Percentiles rank a stretch among this genome's conserved stretches.
Conservation (phyloP, 73 alveolate genomes). For the Paramecium caudatum region DNA sequence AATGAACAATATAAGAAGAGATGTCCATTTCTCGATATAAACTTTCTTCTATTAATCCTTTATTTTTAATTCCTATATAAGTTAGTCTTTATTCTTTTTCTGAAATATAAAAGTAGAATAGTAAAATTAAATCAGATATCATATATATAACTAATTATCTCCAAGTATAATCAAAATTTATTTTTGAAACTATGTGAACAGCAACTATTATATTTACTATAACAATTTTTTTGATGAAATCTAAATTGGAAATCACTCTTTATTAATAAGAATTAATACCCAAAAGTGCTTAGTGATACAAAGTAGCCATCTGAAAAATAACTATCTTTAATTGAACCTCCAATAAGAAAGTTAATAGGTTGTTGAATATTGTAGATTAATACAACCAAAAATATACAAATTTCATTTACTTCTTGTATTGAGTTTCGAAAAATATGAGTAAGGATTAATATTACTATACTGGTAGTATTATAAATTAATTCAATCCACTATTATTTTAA, state of each 20-base stretch:
- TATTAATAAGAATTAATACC: background rate
- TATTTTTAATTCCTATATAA: constrained; percentile 21
- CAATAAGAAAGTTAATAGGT: background rate
- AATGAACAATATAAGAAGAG: background rate
- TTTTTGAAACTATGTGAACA: constrained; percentile 1
- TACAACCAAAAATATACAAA: background rate
- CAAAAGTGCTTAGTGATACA: background rate
- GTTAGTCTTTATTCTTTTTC: constrained; percentile 15
- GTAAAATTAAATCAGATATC: background rate
- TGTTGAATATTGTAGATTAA: constrained; percentile 1
- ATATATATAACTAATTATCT: background rate
- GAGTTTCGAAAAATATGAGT: background rate
- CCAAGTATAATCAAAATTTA: background rate
- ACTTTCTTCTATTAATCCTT: background rate
- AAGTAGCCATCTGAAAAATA: constrained; percentile 28
- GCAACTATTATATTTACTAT: background rate
- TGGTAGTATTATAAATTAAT: background rate
- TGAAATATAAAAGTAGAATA: constrained; percentile 20
- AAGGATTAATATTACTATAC: background rate
- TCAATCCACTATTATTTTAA: background rate
- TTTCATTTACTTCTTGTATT: background rate
- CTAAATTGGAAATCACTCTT: constrained; percentile 4
- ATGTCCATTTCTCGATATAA: constrained; percentile 29
- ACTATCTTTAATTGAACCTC: background rate
- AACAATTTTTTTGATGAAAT: background rate